Evolutionary conservation across 768 basidiomycete genomes (phyloP).

Genomic region (Chalciporus sphaerocephalus): DNA sequence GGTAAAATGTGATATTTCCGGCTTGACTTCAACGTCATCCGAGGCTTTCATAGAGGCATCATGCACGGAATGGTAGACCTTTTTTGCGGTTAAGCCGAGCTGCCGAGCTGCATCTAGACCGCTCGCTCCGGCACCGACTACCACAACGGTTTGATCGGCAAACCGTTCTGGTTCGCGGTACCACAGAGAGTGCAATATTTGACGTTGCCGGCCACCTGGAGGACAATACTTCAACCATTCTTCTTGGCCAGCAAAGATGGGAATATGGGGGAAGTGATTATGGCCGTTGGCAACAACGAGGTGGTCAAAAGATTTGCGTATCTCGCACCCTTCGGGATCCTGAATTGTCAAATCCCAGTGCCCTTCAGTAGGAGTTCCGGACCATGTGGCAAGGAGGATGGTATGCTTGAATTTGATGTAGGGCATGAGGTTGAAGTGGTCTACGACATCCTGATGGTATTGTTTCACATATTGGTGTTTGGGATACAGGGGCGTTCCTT

Average conservation of each 20-base stretch:
- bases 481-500: conserved; percentile 46
- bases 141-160: conserved; percentile 37
- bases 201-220: conserved; percentile 22
- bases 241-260: conserved; percentile 42
- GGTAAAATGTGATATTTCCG: conserved; percentile 47
- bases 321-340: conserved; percentile 13
- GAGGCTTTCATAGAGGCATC: conserved; percentile 16
- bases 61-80: conserved; percentile 35
- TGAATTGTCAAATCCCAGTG: conserved; percentile 41
- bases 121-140: conserved; percentile 43
- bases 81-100: conserved; percentile 33
- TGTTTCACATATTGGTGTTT: conserved; percentile 39
- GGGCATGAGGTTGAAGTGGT: conserved; percentile 34
- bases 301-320: conserved; percentile 39
- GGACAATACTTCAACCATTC: conserved; percentile 39
- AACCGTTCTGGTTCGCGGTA: conserved; percentile 46
- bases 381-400: conserved; percentile 40
- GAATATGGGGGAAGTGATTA: conserved; percentile 46
- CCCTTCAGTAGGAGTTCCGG: conserved; percentile 31
- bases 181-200: conserved; percentile 47
- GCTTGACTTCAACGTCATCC: conserved; percentile 28
- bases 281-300: conserved; percentile 52
- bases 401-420: conserved; percentile 40
- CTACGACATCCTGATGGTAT: conserved; percentile 44
- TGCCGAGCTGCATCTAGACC: conserved; percentile 45